phyloP scores from a whole-genome alignment of 495 filamentous ascomycete genomes.

The Aspergillus saccharolyticus region DNA sequence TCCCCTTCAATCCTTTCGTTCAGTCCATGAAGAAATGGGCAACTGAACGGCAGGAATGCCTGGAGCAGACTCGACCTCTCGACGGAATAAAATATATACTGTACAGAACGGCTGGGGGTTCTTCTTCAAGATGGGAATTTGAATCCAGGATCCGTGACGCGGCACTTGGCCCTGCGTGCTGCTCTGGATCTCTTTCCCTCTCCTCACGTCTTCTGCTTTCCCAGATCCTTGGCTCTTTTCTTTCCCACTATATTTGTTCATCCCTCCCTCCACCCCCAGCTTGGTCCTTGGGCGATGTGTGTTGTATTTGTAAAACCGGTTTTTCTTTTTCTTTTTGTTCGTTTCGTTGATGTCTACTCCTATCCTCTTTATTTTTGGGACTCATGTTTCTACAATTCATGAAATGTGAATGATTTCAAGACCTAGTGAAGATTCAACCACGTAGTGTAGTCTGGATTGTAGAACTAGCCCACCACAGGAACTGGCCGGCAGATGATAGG shows the following conservation, averaged over 20 bases:
- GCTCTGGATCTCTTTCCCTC: slow-evolving; percentile 6
- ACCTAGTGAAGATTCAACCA: no score
- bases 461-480: not conserved
- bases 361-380: slow-evolving; percentile 22
- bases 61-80: no score
- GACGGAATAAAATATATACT: no score
- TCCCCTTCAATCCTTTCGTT: no score
- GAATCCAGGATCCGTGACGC: no score
- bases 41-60: no score
- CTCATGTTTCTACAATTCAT: slow-evolving; percentile 30
- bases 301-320: slow-evolving; percentile 40
- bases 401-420: slow-evolving; percentile 23
- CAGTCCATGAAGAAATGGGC: no score
- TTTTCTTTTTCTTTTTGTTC: slow-evolving; percentile 21
- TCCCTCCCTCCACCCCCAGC: slow-evolving; percentile 24
- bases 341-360: slow-evolving; percentile 12
- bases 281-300: slow-evolving; percentile 33
- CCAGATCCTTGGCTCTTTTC: slow-evolving; percentile 13
- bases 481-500: no score
- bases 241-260: slow-evolving; percentile 14
- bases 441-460: not conserved
- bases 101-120: no score
- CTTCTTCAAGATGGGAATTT: no score
- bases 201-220: slow-evolving; percentile 7
- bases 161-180: not conserved